Evolutionary conservation across 805 yeast genomes (phyloP).

Genomic region (Cyberlindnera samutprakarnensis): DNA sequence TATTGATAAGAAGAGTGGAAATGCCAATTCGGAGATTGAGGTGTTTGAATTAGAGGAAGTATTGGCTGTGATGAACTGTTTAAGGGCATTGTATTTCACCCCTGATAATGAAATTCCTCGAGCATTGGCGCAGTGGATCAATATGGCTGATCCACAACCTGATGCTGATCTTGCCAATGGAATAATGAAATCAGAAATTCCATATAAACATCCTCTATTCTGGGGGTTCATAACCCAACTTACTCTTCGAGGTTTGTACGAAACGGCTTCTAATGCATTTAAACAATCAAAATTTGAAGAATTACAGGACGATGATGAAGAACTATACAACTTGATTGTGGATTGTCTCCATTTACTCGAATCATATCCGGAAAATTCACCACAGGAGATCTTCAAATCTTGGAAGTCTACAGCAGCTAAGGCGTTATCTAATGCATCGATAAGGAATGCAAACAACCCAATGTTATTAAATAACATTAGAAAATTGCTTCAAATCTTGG

Average conservation of each 20-base stretch:
- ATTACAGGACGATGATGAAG: constrained; percentile 19
- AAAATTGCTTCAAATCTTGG: constrained; percentile 25
- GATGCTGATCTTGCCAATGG: constrained; percentile 40
- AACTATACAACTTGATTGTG: constrained; percentile 25
- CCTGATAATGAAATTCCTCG: constrained; percentile 27
- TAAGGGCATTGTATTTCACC: constrained; percentile 44
- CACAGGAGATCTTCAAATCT: constrained; percentile 24
- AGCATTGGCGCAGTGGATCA: constrained; percentile 55
- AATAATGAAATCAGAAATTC: constrained; percentile 35
- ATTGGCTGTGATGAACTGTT: constrained; percentile 47
- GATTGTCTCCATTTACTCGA: constrained; percentile 27
- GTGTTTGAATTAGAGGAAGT: constrained; percentile 36
- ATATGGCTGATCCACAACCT: constrained; percentile 63
- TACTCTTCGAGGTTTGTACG: constrained; percentile 52
- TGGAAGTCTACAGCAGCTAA: constrained; percentile 28
- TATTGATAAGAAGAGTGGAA: constrained; percentile 25
- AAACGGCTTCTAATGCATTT: constrained; percentile 45
- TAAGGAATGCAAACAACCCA: constrained; percentile 12
- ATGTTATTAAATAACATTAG: constrained; percentile 22
- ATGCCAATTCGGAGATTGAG: constrained; percentile 23
- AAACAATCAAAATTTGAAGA: constrained; percentile 35
- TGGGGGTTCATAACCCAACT: constrained; percentile 58
- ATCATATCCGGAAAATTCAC: constrained; percentile 28
- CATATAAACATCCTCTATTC: constrained; percentile 44
- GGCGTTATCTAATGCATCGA: constrained; percentile 19